Base-by-base conservation (phyloP, 768 basidiomycete species). In the Suillus occidentalis region DNA sequence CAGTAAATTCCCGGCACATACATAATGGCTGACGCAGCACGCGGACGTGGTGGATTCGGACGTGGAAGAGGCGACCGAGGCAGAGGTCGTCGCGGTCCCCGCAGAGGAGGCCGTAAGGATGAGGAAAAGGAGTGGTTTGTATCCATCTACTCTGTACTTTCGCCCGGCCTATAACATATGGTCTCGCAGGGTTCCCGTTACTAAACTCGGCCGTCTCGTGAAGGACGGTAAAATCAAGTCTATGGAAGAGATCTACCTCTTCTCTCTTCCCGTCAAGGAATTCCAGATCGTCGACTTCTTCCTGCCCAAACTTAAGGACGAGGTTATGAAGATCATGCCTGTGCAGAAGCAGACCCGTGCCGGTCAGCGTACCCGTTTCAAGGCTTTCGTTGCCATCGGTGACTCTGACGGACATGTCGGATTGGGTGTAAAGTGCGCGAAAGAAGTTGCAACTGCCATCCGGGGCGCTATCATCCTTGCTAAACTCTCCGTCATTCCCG, bases 161-260 rank as follows among this genome's bases (percentile, higher is more conserved):
- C 52, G 22, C 20, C 22, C 28, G 65, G 47, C 42, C 61, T 52
- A 60, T 64, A 68, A 60, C 65, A 66, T n/a, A 20, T 45, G 43
- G 55, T 57, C 57, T 66, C 28, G 4, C 72, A 95, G 94, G 95
- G 89, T 89, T 67, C 97, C 97, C 72, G 96, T 98, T 81, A 99
- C 97, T 79, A 99, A 99, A 80, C 92, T 99, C 71, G 97, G 97
- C 67, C 96, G 97, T 81, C 88, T 99, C 75, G 96, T 98, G 53
- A 98, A 97, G 83, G 97, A 99, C 73, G 97, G 97, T 72, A 99
- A 99, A 84, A 98, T 99, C 84, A 98, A 97, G 83, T 97, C 95
- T 57, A 96, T 99, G 88, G 97, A 99, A 79, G 97, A 99, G 78
- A 98, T 99, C 81, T 99, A 99, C 83, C 95, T 99, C 76, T 99